Conservation (phyloP, 2,329 filamentous ascomycete species). For the Exophiala sideris region DNA sequence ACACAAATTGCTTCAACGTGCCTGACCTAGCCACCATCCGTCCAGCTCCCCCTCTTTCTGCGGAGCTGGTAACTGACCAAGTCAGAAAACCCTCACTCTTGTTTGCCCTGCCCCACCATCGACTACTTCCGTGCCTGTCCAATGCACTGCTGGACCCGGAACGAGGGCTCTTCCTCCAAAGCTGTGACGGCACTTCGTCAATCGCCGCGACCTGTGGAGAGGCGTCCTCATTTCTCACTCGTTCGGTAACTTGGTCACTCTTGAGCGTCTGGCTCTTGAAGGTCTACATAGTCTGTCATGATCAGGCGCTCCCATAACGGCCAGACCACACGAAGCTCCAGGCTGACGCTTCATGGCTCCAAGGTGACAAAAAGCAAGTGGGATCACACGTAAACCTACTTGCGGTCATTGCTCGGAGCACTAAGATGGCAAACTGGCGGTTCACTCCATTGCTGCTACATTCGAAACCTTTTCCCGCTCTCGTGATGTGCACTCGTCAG, state of each 20-base stretch:
- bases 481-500: not conserved
- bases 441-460: not conserved
- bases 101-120: not conserved
- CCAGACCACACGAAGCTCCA: not conserved
- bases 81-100: not conserved
- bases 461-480: not conserved
- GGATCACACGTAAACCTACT: not conserved
- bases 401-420: not conserved
- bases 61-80: slow-evolving; percentile 6
- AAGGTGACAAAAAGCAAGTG: not conserved
- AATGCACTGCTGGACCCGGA: not conserved
- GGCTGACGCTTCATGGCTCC: not conserved
- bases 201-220: not conserved
- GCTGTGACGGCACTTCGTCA: not conserved
- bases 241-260: not conserved
- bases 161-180: not conserved
- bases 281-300: not conserved
- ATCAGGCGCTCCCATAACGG: not conserved
- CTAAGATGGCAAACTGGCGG: not conserved
- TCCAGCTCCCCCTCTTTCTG: slow-evolving; percentile 8
- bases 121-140: not conserved
- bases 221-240: not conserved
- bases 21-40: not conserved
- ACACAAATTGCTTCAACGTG: not conserved
- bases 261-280: not conserved